Conservation (phyloP, 352 stramenopile genomes). For the Thalassiosira mediterranea region DNA sequence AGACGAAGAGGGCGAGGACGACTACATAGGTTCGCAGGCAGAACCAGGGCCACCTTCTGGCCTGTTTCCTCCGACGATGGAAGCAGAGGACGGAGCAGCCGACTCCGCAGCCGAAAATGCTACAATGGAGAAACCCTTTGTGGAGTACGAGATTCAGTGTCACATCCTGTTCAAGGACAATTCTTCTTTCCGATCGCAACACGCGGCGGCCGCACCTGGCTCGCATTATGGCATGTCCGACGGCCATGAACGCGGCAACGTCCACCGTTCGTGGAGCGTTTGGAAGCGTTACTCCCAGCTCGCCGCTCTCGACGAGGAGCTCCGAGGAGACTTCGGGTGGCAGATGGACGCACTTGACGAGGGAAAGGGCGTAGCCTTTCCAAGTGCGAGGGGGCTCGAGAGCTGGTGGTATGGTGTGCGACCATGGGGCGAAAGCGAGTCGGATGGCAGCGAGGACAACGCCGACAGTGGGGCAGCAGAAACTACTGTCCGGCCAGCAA, state of each 20-base stretch:
- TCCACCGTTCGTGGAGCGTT: slow-evolving; percentile 29
- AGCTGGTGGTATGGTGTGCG: slow-evolving; percentile 29
- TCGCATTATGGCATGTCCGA: too few species aligned
- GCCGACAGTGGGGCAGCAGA: background rate
- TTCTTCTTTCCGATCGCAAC: slow-evolving; percentile 8
- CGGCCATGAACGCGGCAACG: background rate
- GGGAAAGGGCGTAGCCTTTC: slow-evolving; percentile 30
- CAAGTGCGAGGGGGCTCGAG: slow-evolving; percentile 23
- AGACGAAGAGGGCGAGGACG: background rate
- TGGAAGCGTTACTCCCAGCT: slow-evolving; percentile 54
- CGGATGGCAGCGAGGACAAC: background rate
- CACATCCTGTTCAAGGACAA: slow-evolving; percentile 34
- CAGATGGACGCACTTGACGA: slow-evolving; percentile 49
- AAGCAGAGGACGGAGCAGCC: slow-evolving; percentile 5
- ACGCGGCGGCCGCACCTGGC: background rate
- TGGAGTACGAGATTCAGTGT: slow-evolving; percentile 54
- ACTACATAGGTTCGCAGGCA: background rate
- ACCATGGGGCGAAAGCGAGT: slow-evolving; percentile 2
- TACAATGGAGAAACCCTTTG: slow-evolving; percentile 23
- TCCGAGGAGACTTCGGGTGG: slow-evolving; percentile 36
- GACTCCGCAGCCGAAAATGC: background rate
- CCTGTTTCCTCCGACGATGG: background rate
- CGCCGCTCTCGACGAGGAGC: slow-evolving; percentile 15
- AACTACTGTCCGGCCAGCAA: too few species aligned
- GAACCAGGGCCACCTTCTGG: background rate